Conservation (phyloP, 495 filamentous ascomycete species). For the Aspergillus leporis region DNA sequence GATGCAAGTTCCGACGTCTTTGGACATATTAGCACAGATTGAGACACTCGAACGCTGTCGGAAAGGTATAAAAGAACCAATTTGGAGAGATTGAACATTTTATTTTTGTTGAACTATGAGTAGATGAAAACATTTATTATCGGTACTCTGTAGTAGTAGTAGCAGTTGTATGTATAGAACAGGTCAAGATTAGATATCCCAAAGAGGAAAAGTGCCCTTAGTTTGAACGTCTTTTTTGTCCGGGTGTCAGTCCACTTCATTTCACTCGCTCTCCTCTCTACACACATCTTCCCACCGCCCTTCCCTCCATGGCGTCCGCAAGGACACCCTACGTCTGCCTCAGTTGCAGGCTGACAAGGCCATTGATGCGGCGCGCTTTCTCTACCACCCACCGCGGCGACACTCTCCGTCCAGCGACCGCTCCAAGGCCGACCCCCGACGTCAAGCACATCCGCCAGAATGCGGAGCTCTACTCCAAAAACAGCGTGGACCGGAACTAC, state of each 20-base stretch:
- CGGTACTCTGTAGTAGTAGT: neutral
- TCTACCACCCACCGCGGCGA: slow-evolving; percentile 29
- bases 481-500: slow-evolving; percentile 86
- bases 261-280: slow-evolving; percentile 1
- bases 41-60: no score
- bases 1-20: no score
- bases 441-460: slow-evolving; percentile 88
- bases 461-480: slow-evolving; percentile 72
- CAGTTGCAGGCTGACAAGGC: slow-evolving; percentile 33
- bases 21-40: no score
- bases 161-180: neutral
- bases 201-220: slow-evolving; percentile 13
- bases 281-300: neutral
- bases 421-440: slow-evolving; percentile 77
- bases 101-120: no score
- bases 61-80: no score
- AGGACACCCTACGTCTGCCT: slow-evolving; percentile 38
- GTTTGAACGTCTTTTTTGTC: neutral
- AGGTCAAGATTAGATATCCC: neutral
- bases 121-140: no score
- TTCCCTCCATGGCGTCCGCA: slow-evolving; percentile 26
- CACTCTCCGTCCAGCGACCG: slow-evolving; percentile 61
- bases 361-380: slow-evolving; percentile 32
- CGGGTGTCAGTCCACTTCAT: neutral
- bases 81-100: no score